Base-by-base conservation (phyloP, 345 rosid species). In the Adansonia digitata region DNA sequence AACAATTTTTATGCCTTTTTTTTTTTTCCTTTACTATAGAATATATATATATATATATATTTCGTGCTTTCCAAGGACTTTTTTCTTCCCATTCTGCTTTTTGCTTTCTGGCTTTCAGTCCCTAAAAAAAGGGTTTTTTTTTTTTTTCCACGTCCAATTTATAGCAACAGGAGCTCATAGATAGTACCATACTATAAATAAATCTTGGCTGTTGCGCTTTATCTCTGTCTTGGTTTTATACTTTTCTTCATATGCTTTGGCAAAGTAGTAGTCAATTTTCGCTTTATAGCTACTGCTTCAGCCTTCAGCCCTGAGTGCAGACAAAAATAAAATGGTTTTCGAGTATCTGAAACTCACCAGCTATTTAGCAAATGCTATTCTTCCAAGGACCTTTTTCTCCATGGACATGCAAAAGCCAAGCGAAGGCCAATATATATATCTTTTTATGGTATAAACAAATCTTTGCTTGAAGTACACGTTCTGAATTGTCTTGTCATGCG, bases 201-300 rank as follows among this genome's bases (percentile, higher is more conserved):
- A 61, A 73, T 77, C 69, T 84, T 82, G 83, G 83, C 83, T 79
- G 70, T 77, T 80, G 78, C 72, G 85, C 81, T 67, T 76, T 77
- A 77, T 49, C 53, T 78, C 53, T 66, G 45, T 40, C 45, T 40
- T 7, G 45, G 45, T 40, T 40, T 40, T 2, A 40, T n/a, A n/a
- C n/a, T n/a, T n/a, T n/a, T n/a, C n/a, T 40, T 40, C 10, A 11
- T 5, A 40, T 40, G 45, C 9, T 40, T 40, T 40, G 45, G 45
- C 45, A 40, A 5, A n/a, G n/a, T n/a, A n/a, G 45, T 40, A 40
- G 45, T 40, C 45, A 40, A 0, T 40, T 40, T 40, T 5, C 9
- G 1, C 9, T 40, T 40, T 40, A 40, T 40, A 40, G 43, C 43
- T n/a, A n/a, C n/a, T 40, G 43, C 45, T 40, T 40, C 45, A 40